These are phyloP conservation scores for Barnettozyma wickerhamii DNA, from an alignment of 805 yeast genomes.

Conservation along the genomic window DNA sequence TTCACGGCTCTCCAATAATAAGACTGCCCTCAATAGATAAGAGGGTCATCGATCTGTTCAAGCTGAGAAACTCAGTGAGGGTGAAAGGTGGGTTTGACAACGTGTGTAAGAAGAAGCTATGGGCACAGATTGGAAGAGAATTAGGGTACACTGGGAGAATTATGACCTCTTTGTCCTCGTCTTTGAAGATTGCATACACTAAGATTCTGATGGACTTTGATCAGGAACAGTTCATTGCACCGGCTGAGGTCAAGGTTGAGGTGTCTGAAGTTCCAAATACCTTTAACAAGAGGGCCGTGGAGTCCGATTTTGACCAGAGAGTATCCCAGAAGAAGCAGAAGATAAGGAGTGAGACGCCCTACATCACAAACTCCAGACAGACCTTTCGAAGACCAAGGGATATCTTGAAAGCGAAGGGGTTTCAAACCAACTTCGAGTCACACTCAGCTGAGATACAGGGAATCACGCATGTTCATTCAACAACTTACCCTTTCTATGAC, in stretches of 20 bases:
- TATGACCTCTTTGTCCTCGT: constrained; percentile 66
- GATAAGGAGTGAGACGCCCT: constrained; percentile 26
- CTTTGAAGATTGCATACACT: constrained; percentile 57
- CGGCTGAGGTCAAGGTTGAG: not conserved
- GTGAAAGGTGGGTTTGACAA: constrained; percentile 61
- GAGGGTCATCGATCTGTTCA: constrained; percentile 59
- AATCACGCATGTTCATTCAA: constrained; percentile 29
- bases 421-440: constrained; percentile 44
- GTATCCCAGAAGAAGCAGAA: constrained; percentile 2
- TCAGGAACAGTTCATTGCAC: constrained; percentile 13
- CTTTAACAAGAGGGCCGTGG: constrained; percentile 12
- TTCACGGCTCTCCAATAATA: constrained; percentile 25
- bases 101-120: constrained; percentile 61
- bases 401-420: constrained; percentile 45
- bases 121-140: constrained; percentile 85
- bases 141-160: constrained; percentile 70
- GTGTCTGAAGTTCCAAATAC: constrained; percentile 8
- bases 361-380: constrained; percentile 41
- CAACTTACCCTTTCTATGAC: constrained; percentile 38
- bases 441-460: constrained; percentile 40
- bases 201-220: constrained; percentile 33
- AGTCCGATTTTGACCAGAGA: not conserved
- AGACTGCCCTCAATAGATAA: constrained; percentile 66
- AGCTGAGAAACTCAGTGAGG: constrained; percentile 52
- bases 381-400: constrained; percentile 44